Base-by-base conservation (phyloP, 1,284 basidiomycete genomes). In the Marasmius oreades region DNA sequence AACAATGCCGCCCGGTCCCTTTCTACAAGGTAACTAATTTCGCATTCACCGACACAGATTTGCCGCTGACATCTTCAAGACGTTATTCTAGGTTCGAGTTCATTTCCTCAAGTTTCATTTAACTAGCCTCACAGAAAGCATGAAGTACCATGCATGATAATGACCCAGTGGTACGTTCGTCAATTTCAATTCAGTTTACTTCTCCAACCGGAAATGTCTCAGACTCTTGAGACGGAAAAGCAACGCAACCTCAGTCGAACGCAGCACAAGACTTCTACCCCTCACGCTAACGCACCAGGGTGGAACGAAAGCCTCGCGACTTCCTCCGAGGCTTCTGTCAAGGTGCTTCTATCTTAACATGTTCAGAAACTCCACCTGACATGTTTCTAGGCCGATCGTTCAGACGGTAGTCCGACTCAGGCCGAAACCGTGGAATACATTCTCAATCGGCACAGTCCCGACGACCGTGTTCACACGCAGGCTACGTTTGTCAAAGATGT, bases 241-340 rank as follows among this genome's bases (percentile, higher is more conserved):
- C 69, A 67, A 26, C 74, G 80, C 36, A 84, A 83, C 65, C 67
- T 85, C 44, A 68, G 70, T 34, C 72, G 73, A 12, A 66, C 69
- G 34, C 79, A 83, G 52, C 76, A 82, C 64, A 75, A 77, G 59
- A 79, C 77, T 1, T 79, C 80, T 1, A 76, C 80, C 2, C 77
- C 81, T 18, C 73, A 80, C 53, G 7, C 18, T 16, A 67, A 79
- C 57, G 85, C 87, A 1, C 88, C 87, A 5, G 88, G 86, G 1
- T 91, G 88, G 88, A 90, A 90, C 64, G 85, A 91, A 63, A 64
- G 70, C 36, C 80, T 90, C 22, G 88, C 88, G 1, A 81, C 78
- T 57, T 62, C 76, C 12, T 88, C 88, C 0, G 89, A 91, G 69
- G 88, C 88, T 8, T 69, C 73, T 33, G 73, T 90, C 46, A 90